Evolutionary conservation across 768 basidiomycete species (phyloP), one percentile per base, ranked within the genome.

Genomic region (Lactarius tabidus): DNA sequence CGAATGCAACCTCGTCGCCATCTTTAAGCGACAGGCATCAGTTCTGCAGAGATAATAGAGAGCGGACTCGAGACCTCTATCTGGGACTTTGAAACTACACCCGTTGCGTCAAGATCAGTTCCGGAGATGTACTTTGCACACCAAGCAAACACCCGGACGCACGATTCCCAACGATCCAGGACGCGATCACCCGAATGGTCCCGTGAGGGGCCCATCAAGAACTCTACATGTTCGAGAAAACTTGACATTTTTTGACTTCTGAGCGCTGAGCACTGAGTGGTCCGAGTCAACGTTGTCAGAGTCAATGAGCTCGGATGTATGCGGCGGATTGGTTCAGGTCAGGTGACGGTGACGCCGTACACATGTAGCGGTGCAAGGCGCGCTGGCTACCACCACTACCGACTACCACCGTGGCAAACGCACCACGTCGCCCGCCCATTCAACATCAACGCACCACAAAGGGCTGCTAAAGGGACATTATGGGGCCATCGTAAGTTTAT

Each of bases 121-220:
- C 26, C 28, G 52, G 62, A 15, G 20, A 23, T 41, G 29, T 3
- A 57, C 60, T 26, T 18, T 33, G 35, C 35, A 39, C 38, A 33
- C 35, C 28, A 45, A 29, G 56, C 48, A 52, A 66, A 35, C 29
- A 60, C 35, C 53, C 43, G 23, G 48, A 67, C 67, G 57, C 57
- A 69, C 68, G 51, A 64, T 63, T 33, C 53, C 68, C 68, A 69
- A 31, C 56, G 58, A 29, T 69, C 68, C 23, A 67, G 31, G 7
- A 45, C 36, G 51, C 60, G 67, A 59, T 65, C 63, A 8, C 60
- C 60, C 9, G 67, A 43, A 17, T 55, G 53, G 59, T 65, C 68
- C 12, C 45, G 63, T n/a, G 69, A 48, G 3, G 69, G 35, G 9
- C 60, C 43, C 3, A 67, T 45, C 31, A 69, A 53, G 39, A 59